phyloP scores from a whole-genome alignment of 129 eudicot species.

The Apium graveolens region DNA sequence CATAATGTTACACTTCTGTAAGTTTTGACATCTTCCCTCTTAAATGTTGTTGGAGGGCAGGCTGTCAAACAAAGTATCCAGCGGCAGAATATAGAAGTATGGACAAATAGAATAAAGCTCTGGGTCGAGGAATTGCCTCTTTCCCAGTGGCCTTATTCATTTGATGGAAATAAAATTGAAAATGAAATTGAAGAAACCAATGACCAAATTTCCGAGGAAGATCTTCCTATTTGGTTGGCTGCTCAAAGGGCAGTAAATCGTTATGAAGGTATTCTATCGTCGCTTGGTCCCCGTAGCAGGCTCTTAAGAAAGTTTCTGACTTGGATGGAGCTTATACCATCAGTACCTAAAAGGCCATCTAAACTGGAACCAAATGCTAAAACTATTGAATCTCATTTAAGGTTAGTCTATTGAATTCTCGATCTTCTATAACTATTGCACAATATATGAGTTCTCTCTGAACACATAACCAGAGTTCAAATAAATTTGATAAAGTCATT shows the following conservation, averaged over 20 bases:
- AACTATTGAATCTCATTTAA: slow-evolving; percentile 52
- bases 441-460: background rate
- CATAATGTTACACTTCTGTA: background rate
- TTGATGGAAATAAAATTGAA: slow-evolving; percentile 31
- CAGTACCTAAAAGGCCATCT: slow-evolving; percentile 39
- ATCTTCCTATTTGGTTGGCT: slow-evolving; percentile 86
- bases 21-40: slow-evolving; percentile 3
- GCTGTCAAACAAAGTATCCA: slow-evolving; percentile 33
- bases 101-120: slow-evolving; percentile 34
- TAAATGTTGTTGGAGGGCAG: slow-evolving; percentile 21
- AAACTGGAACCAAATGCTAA: slow-evolving; percentile 31
- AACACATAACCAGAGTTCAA: background rate
- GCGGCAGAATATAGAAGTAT: slow-evolving; percentile 34
- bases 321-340: slow-evolving; percentile 65
- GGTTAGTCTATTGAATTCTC: slow-evolving; percentile 29
- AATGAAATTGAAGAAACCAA: slow-evolving; percentile 31
- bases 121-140: slow-evolving; percentile 52
- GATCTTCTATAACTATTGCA: background rate
- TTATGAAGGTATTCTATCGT: slow-evolving; percentile 81
- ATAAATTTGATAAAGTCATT: background rate
- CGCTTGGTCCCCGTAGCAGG: slow-evolving; percentile 86
- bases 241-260: slow-evolving; percentile 93
- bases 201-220: slow-evolving; percentile 43
- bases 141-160: slow-evolving; percentile 31
- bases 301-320: slow-evolving; percentile 69